Base-by-base conservation (phyloP, 2,329 filamentous ascomycete species). In the Talaromyces sp. region DNA sequence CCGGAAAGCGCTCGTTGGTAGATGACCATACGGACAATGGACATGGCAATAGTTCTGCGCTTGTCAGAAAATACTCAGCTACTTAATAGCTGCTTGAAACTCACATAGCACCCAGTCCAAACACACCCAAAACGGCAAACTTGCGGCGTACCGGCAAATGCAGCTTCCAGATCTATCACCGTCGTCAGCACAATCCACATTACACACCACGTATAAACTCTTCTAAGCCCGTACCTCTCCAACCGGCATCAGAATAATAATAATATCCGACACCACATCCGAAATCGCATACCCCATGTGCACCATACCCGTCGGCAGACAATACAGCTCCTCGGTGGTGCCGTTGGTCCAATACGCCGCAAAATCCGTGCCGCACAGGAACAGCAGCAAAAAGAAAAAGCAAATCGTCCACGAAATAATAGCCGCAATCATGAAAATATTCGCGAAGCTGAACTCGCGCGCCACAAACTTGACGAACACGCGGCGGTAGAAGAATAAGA, bases 21-120 rank as follows among this genome's bases (percentile, higher is more conserved):
- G 35, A 56, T 56, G 54, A 48, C 54, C 54, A 56, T 56, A 11
- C 54, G 54, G n/a, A 48, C 54, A 41, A 56, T 48, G 38, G 54
- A 56, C 54, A 48, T 48, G 54, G 54, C 54, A 26, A 46, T 46
- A 14, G 54, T 48, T 29, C 54, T 56, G 35, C 11, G 27, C 17
- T 10, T 38, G 38, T 54, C 31, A 54, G 52, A 32, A 19, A 19
- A 48, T 26, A 46, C 5, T 10, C 8, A 56, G 12, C 27, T 56
- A 19, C 27, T 29, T 29, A 1, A 29, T 29, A 29, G 27, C 5
- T 4, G 27, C 27, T 29, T 8, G 12, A 32, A 19, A 54, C 54
- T 14, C 9, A 48, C 54, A 56, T 48, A 31, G 35, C 54, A 31
- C 35, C 54, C 19, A 43, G 35, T 3, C 32, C 32, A 56, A 56